Evolutionary conservation across 495 filamentous ascomycete species (phyloP).

Genomic region (Chaetomium fimeti): DNA sequence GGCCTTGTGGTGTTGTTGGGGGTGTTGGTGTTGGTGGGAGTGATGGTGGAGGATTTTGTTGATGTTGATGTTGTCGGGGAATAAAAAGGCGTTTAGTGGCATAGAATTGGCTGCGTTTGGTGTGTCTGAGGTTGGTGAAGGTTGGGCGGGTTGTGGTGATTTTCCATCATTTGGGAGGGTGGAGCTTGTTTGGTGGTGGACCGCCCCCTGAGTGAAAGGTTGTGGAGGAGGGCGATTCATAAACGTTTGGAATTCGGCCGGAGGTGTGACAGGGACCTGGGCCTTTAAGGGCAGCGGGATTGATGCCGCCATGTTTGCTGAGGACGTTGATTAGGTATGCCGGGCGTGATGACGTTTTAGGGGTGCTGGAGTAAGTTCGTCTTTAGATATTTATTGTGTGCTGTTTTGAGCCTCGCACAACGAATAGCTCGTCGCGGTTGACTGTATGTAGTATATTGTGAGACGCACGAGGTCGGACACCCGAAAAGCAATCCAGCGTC

Average conservation of each 20-base stretch:
- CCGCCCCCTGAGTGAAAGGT: slow-evolving; percentile 13
- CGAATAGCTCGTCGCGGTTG: too few species aligned
- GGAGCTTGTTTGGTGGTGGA: slow-evolving; percentile 15
- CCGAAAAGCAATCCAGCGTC: too few species aligned
- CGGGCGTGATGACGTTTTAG: neutral
- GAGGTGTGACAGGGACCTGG: slow-evolving; percentile 34
- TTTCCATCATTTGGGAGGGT: neutral
- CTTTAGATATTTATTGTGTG: neutral
- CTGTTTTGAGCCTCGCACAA: too few species aligned
- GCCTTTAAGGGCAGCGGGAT: slow-evolving; percentile 30
- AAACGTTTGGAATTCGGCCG: slow-evolving; percentile 35
- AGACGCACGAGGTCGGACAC: too few species aligned
- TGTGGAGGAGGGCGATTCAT: slow-evolving; percentile 23
- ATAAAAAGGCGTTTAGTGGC: too few species aligned
- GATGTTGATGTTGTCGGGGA: neutral
- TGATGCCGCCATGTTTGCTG: slow-evolving; percentile 29
- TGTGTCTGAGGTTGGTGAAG: neutral
- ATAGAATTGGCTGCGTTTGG: neutral
- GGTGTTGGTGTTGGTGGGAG: slow-evolving; percentile 8
- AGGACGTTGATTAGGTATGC: neutral
- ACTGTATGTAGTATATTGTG: too few species aligned
- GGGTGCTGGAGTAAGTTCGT: neutral
- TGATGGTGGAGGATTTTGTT: neutral
- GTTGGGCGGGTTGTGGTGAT: slow-evolving; percentile 12
- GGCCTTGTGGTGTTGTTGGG: slow-evolving; percentile 3